Evolutionary conservation across 179 eudicot genomes (phyloP).

Genomic region (Beta macrorhiza): DNA sequence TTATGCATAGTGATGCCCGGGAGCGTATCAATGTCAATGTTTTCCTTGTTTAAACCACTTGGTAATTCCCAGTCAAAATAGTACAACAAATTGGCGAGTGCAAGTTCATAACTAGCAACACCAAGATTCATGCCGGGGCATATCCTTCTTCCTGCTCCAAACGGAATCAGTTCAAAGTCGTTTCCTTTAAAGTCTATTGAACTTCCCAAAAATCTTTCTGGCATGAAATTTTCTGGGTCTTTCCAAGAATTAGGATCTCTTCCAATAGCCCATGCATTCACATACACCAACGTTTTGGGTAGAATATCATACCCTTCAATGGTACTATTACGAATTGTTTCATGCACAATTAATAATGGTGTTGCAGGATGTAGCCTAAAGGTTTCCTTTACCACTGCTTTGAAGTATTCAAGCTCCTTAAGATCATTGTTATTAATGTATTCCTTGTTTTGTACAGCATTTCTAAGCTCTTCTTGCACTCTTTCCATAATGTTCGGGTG

Average conservation of each 20-base stretch:
- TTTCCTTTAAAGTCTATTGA: conserved; percentile 22
- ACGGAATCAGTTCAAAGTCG: conserved; percentile 31
- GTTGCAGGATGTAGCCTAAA: conserved; percentile 13
- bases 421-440: conserved; percentile 2
- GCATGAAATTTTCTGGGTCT: conserved; percentile 14
- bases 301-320: conserved; percentile 21
- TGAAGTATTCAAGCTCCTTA: conserved; percentile 9
- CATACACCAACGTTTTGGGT: conserved; percentile 18
- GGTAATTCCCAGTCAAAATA: conserved; percentile 33
- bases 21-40: conserved; percentile 16
- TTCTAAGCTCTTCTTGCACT: conserved; percentile 17
- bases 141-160: conserved; percentile 34
- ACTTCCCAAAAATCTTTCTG: conserved; percentile 28
- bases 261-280: conserved; percentile 25
- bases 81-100: conserved; percentile 29
- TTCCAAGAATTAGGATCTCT: conserved; percentile 23
- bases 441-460: neutral
- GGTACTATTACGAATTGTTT: neutral
- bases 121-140: conserved; percentile 32
- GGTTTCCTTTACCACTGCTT: conserved; percentile 23
- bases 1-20: conserved; percentile 31
- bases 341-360: conserved; percentile 14
- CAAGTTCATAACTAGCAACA: conserved; percentile 15
- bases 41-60: conserved; percentile 18
- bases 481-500: conserved; percentile 5